Conservation (phyloP, 2,329 filamentous ascomycete genomes). For the Xylariales sp. region DNA sequence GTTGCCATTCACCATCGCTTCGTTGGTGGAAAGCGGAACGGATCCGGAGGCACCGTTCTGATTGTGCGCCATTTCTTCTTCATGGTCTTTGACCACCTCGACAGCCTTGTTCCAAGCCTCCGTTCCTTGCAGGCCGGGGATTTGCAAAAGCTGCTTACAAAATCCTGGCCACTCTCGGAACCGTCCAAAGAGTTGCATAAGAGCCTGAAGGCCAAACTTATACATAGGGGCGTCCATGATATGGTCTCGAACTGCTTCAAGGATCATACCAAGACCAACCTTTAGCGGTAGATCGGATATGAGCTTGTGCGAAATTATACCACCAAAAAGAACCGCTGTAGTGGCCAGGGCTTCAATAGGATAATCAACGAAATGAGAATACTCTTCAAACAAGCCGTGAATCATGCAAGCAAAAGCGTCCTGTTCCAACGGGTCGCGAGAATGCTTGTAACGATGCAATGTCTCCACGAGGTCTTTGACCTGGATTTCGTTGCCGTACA, state of each 20-base stretch:
- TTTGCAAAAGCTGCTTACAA: constrained; percentile 78
- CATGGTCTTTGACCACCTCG: constrained; percentile 68
- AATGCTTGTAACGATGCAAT: constrained; percentile 83
- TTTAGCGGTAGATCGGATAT: constrained; percentile 87
- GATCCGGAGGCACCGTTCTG: constrained; percentile 45
- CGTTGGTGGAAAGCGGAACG: constrained; percentile 32
- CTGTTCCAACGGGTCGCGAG: constrained; percentile 77
- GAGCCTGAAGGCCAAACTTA: constrained; percentile 92
- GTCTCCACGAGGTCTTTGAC: constrained; percentile 82
- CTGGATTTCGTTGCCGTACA: constrained; percentile 90
- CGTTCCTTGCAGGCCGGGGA: constrained; percentile 76
- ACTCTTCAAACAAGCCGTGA: constrained; percentile 95
- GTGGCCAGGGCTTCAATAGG: constrained; percentile 94
- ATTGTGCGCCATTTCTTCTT: constrained; percentile 53
- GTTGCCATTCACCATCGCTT: constrained; percentile 65
- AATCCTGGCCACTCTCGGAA: constrained; percentile 95
- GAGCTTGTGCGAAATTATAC: constrained; percentile 90
- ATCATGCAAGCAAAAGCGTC: constrained; percentile 99
- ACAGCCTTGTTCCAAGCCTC: constrained; percentile 81
- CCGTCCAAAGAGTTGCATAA: constrained; percentile 80
- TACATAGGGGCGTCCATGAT: constrained; percentile 86
- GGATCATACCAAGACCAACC: constrained; percentile 92
- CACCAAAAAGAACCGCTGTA: constrained; percentile 93
- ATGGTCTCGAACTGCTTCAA: constrained; percentile 91
- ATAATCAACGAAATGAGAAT: constrained; percentile 91